Percentiles rank a stretch among this genome's conserved stretches.
These are phyloP conservation scores for Oemleria cerasiformis DNA, from an alignment of 306 rosid genomes.

Conservation along the genomic window DNA sequence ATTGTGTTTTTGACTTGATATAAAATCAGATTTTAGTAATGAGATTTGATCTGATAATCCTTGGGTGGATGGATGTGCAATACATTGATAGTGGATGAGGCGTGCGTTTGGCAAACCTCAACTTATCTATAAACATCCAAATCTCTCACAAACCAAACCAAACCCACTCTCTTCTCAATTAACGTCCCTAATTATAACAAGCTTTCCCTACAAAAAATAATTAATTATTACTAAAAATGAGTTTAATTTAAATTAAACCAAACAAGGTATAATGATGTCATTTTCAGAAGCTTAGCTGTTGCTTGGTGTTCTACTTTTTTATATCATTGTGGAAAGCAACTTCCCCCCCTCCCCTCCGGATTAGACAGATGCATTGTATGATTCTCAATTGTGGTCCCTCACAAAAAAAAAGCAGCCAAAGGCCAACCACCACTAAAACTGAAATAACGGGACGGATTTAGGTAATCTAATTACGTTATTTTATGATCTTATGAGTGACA, in stretches of 20 bases:
- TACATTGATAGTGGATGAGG: not conserved
- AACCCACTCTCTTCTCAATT: not conserved
- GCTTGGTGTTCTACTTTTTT: slow-evolving; percentile 14
- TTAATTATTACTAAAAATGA: not conserved
- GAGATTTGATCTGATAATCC: not conserved
- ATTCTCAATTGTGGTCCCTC: slow-evolving; percentile 30
- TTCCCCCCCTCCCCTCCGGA: slow-evolving; percentile 27
- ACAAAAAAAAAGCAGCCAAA: slow-evolving; percentile 14
- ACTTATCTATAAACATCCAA: not conserved
- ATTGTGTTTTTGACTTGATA: not conserved
- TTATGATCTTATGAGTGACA: too few relatives aligned
- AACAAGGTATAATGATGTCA: slow-evolving; percentile 11
- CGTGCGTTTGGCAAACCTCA: not conserved
- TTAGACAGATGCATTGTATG: slow-evolving; percentile 19
- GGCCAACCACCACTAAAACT: slow-evolving; percentile 25
- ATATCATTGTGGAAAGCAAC: slow-evolving; percentile 36
- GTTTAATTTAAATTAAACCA: not conserved
- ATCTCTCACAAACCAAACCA: not conserved
- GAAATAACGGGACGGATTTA: too few relatives aligned
- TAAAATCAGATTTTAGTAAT: not conserved
- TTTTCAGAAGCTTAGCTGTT: slow-evolving; percentile 41
- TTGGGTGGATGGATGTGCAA: not conserved
- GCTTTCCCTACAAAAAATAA: not conserved
- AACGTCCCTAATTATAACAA: not conserved
- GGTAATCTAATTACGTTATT: not conserved